A percentile compares a stretch with the other conserved stretches of the same genome.
Evolutionary conservation across 257 asterid genomes (phyloP).

Genomic region (Penstemon eatonii): DNA sequence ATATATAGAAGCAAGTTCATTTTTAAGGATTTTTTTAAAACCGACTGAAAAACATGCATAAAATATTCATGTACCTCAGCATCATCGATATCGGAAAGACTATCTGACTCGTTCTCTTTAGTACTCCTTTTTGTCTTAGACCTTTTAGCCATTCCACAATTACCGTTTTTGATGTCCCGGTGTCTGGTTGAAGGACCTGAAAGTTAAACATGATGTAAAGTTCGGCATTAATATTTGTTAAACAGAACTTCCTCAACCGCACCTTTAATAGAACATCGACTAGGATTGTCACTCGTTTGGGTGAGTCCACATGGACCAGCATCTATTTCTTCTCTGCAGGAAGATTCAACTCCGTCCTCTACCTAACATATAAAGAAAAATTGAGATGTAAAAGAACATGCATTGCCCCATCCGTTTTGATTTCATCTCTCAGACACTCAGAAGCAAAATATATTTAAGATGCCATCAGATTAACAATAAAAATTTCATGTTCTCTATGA

Average conservation of each 20-base stretch:
- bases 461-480: not conserved
- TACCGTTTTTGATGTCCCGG: slow-evolving; percentile 18
- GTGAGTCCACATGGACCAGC: slow-evolving; percentile 13
- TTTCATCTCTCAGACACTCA: slow-evolving; percentile 7
- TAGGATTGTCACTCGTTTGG: slow-evolving; percentile 25
- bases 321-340: slow-evolving; percentile 23
- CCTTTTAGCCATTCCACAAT: slow-evolving; percentile 19
- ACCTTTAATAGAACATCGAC: slow-evolving; percentile 4
- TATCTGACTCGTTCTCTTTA: slow-evolving; percentile 29
- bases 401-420: not conserved
- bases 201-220: slow-evolving; percentile 14
- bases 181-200: slow-evolving; percentile 38
- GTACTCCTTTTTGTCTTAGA: slow-evolving; percentile 22
- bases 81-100: slow-evolving; percentile 56
- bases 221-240: not conserved
- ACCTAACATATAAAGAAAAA: slow-evolving; percentile 3
- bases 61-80: slow-evolving; percentile 42
- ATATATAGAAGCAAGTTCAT: not conserved
- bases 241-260: not conserved
- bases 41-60: slow-evolving; percentile 15
- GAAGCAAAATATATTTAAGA: not conserved
- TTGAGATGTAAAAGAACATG: slow-evolving; percentile 3
- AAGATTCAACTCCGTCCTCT: slow-evolving; percentile 24
- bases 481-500: not conserved
- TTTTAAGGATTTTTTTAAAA: slow-evolving; percentile 4